A percentile compares a stretch with the other conserved stretches of the same genome.
Evolutionary conservation across 2,329 filamentous ascomycete genomes (phyloP).

Genomic region (Pestalotiopsis sp.): DNA sequence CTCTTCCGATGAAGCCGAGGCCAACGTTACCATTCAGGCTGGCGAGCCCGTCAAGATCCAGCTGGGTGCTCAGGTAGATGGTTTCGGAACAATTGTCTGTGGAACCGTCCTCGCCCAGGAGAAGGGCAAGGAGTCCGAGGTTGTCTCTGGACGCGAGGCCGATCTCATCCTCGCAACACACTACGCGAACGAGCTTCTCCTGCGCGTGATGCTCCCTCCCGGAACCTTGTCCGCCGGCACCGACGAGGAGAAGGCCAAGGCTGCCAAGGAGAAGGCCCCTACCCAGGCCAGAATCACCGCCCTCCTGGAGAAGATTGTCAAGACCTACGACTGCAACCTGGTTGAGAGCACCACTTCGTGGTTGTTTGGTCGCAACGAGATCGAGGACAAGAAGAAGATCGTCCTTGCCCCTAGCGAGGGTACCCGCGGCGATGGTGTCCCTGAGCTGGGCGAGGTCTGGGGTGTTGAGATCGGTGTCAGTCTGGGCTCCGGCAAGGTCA

Average conservation of each 20-base stretch:
- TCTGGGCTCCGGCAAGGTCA: constrained; percentile 91
- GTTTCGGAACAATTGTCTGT: constrained; percentile 94
- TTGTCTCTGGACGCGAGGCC: constrained; percentile 76
- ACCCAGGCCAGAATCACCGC: constrained; percentile 86
- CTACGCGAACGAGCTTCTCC: constrained; percentile 93
- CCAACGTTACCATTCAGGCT: constrained; percentile 75
- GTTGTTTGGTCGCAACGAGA: constrained; percentile 96
- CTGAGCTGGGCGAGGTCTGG: constrained; percentile 93
- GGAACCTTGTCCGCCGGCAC: constrained; percentile 80
- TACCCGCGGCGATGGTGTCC: constrained; percentile 85
- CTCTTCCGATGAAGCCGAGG: constrained; percentile 83
- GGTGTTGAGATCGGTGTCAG: constrained; percentile 95
- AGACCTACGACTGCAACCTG: constrained; percentile 87
- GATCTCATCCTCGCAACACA: constrained; percentile 89
- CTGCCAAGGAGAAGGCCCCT: constrained; percentile 77
- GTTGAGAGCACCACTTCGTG: constrained; percentile 99
- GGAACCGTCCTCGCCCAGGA: constrained; percentile 80
- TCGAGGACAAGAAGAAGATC: constrained; percentile 97
- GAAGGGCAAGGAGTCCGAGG: constrained; percentile 62
- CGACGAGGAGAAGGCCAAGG: constrained; percentile 95
- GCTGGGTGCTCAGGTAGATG: constrained; percentile 97
- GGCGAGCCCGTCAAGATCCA: constrained; percentile 96
- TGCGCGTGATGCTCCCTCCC: constrained; percentile 90
- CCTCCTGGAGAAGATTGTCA: constrained; percentile 88
- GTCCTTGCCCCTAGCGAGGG: constrained; percentile 86